Conservation (phyloP, 2,329 filamentous ascomycete species). For the Aureobasidium subglaciale region DNA sequence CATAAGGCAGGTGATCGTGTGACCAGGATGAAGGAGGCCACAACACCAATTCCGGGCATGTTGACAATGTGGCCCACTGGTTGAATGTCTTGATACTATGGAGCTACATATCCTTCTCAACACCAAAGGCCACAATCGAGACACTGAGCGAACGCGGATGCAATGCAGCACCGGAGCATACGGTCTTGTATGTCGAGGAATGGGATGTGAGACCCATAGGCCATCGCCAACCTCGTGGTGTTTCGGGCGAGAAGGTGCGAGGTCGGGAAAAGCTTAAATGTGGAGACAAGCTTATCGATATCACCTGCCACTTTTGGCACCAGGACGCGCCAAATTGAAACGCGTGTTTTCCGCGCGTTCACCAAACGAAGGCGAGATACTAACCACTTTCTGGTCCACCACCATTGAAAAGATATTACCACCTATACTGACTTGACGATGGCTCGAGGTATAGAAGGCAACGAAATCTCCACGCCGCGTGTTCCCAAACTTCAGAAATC, state of each 20-base stretch:
- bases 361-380: background rate
- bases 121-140: too few relatives aligned
- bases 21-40: too few relatives aligned
- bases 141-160: too few relatives aligned
- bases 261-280: background rate
- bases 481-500: slow-evolving; percentile 40
- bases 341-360: slow-evolving; percentile 3
- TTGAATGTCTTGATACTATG: too few relatives aligned
- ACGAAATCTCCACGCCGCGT: slow-evolving; percentile 39
- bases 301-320: slow-evolving; percentile 1
- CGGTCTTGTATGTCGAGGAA: too few relatives aligned
- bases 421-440: slow-evolving; percentile 23
- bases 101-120: too few relatives aligned
- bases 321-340: slow-evolving; percentile 2
- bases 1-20: background rate
- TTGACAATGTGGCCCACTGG: too few relatives aligned
- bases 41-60: too few relatives aligned
- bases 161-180: too few relatives aligned
- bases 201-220: background rate
- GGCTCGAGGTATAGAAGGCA: slow-evolving; percentile 41
- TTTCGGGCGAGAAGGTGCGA: background rate
- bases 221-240: background rate
- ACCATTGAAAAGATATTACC: background rate
- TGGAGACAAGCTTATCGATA: slow-evolving; percentile 13
- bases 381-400: background rate